Base-by-base conservation (phyloP, 106 monocot genomes). In the Amphibolis antarctica region DNA sequence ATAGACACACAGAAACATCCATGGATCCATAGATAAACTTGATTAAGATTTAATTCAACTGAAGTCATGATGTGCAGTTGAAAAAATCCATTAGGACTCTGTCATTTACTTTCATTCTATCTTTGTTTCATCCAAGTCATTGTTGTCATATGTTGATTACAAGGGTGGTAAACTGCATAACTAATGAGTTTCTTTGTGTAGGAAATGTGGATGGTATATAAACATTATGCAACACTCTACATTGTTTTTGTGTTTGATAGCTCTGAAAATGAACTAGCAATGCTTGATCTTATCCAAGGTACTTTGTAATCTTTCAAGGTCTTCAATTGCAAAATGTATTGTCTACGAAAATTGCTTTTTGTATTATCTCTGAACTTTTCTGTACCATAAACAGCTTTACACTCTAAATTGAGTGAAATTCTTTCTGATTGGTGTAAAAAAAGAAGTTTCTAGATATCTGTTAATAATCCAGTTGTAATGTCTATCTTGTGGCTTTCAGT, bases 261-360 rank as follows among this genome's bases (percentile, higher is more conserved):
- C 59, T 86, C 89, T 65, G 93, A 94, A 57, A 94, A 94, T 71
- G 89, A 94, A 58, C 79, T 94, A 49, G 93, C 93, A 3, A 85
- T 89, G 93, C 89, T 94, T 44, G 93, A 94, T 66, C 81, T 94
- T 42, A 86, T 89, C 46, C 93, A 94, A 83, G 93, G 93, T 94
- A 77, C 28, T 26, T 61, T 42, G n/a, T 22, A 42, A 13, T 3
- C 30, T 21, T 28, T 56, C 25, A 4, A 20, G 20, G 15, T 17
- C 11, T n/a, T n/a, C n/a, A n/a, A n/a, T n/a, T n/a, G n/a, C n/a
- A n/a, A n/a, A n/a, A n/a, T n/a, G 36, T 36, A 36, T 36, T 36
- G 4, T 36, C 36, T 4, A 36, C 7, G 7, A 36, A 36, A 7
- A 2, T 36, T 2, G 7, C 36, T 2, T 36, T 36, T 36, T 36